A percentile compares a stretch with the other conserved stretches of the same genome.
phyloP scores from a whole-genome alignment of 495 filamentous ascomycete genomes.

The Thozetella sp. region DNA sequence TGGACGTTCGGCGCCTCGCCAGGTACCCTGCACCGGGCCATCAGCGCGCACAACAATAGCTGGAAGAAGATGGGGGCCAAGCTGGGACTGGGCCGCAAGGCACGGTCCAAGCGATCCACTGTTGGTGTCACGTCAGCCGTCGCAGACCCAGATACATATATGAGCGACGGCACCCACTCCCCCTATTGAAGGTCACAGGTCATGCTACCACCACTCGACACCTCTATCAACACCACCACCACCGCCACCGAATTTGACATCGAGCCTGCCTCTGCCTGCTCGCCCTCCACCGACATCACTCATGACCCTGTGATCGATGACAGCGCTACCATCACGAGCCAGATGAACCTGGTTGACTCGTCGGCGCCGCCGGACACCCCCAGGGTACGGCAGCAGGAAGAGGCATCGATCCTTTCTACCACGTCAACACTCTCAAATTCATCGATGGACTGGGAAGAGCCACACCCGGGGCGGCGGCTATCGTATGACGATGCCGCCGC shows the following conservation, averaged over 20 bases:
- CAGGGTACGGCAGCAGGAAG: slow-evolving; percentile 6
- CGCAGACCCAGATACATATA: slow-evolving; percentile 18
- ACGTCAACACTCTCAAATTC: slow-evolving; percentile 9
- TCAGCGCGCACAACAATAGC: slow-evolving; percentile 53
- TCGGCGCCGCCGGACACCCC: slow-evolving; percentile 16
- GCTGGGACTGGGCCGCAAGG: slow-evolving; percentile 68
- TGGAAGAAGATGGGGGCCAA: slow-evolving; percentile 89
- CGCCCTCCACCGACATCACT: not conserved
- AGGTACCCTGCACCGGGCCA: slow-evolving; percentile 50
- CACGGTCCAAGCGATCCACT: slow-evolving; percentile 37
- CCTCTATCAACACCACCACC: slow-evolving; percentile 29
- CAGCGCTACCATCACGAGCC: not conserved
- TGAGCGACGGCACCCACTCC: slow-evolving; percentile 31
- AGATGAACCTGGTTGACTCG: not conserved
- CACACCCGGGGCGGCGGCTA: slow-evolving; percentile 45
- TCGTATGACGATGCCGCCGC: slow-evolving; percentile 27
- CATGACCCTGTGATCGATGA: not conserved
- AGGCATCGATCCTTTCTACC: slow-evolving; percentile 15
- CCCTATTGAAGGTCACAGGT: slow-evolving; percentile 57
- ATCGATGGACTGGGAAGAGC: slow-evolving; percentile 42
- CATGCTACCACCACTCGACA: slow-evolving; percentile 44
- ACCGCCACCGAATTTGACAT: slow-evolving; percentile 12
- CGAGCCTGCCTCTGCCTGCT: slow-evolving; percentile 1
- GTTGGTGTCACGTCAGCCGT: slow-evolving; percentile 32
- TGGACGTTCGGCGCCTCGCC: slow-evolving; percentile 53